phyloP scores from a whole-genome alignment of 2,329 filamentous ascomycete genomes.

The Talaromyces sp. region DNA sequence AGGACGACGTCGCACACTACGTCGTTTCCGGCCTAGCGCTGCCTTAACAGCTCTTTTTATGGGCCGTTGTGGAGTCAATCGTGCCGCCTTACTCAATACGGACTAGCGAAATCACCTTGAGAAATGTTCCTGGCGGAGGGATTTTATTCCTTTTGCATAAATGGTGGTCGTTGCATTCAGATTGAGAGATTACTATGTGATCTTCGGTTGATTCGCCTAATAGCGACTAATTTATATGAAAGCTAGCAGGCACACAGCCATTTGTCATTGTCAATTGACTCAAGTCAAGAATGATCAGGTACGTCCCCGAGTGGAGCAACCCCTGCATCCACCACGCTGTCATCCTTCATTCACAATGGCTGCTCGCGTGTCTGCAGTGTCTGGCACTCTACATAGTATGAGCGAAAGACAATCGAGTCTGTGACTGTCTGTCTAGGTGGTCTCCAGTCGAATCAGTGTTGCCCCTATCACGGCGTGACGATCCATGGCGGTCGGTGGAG shows the following conservation, averaged over 20 bases:
- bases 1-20: background rate
- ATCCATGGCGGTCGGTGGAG: constrained; percentile 12
- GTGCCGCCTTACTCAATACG: background rate
- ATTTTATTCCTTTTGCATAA: background rate
- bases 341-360: background rate
- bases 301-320: background rate
- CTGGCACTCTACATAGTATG: background rate
- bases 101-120: background rate
- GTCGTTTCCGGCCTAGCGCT: background rate
- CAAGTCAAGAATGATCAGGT: background rate
- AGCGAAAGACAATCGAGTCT: background rate
- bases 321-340: constrained; percentile 13
- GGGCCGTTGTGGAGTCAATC: background rate
- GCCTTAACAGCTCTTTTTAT: background rate
- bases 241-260: background rate
- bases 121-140: background rate
- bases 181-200: background rate
- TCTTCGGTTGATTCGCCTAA: background rate
- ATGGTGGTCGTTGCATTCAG: background rate
- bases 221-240: background rate
- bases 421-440: background rate
- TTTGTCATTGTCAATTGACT: background rate
- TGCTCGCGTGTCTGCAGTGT: constrained; percentile 5
- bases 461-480: background rate
- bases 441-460: background rate